Conservation (phyloP, 2,329 filamentous ascomycete species). For the Fusarium longipes region DNA sequence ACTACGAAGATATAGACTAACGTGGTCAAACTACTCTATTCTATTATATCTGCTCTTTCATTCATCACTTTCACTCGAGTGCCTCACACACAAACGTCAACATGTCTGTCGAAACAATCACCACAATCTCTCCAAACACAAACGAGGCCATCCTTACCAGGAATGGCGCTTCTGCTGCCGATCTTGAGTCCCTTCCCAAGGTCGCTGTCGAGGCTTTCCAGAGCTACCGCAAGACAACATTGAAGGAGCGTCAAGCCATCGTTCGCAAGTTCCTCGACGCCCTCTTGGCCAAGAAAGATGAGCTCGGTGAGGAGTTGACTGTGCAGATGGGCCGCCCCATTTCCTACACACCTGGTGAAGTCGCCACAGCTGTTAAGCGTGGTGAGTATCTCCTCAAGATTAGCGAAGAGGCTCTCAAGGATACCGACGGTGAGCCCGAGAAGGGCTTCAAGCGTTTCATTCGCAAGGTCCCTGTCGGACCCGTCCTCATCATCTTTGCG, state of each 20-base stretch:
- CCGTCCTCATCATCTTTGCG: slow-evolving; percentile 88
- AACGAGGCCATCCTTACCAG: slow-evolving; percentile 86
- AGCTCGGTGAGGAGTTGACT: slow-evolving; percentile 84
- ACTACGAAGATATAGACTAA: slow-evolving; percentile 29
- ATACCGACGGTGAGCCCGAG: slow-evolving; percentile 85
- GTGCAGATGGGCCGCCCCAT: slow-evolving; percentile 97
- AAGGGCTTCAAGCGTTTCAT: slow-evolving; percentile 92
- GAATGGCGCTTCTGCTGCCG: slow-evolving; percentile 75
- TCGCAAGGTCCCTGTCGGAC: slow-evolving; percentile 86
- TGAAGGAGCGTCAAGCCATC: slow-evolving; percentile 81
- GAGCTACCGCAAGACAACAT: slow-evolving; percentile 78
- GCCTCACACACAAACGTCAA: slow-evolving; percentile 13
- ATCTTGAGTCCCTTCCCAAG: slow-evolving; percentile 78
- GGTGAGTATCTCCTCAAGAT: slow-evolving; percentile 89
- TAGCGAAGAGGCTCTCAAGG: slow-evolving; percentile 79
- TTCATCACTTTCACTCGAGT: background rate
- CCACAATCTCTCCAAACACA: slow-evolving; percentile 90
- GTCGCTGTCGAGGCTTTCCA: slow-evolving; percentile 80
- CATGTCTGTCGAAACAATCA: slow-evolving; percentile 74
- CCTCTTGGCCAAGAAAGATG: slow-evolving; percentile 78
- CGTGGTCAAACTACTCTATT: slow-evolving; percentile 5
- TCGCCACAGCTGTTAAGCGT: slow-evolving; percentile 85
- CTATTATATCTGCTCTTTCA: background rate
- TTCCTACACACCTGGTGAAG: slow-evolving; percentile 83
- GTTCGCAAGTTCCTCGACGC: slow-evolving; percentile 82